Evolutionary conservation across 2,329 filamentous ascomycete species (phyloP), one percentile per base, ranked within the genome.

Genomic region (Mollisia scopiformis): DNA sequence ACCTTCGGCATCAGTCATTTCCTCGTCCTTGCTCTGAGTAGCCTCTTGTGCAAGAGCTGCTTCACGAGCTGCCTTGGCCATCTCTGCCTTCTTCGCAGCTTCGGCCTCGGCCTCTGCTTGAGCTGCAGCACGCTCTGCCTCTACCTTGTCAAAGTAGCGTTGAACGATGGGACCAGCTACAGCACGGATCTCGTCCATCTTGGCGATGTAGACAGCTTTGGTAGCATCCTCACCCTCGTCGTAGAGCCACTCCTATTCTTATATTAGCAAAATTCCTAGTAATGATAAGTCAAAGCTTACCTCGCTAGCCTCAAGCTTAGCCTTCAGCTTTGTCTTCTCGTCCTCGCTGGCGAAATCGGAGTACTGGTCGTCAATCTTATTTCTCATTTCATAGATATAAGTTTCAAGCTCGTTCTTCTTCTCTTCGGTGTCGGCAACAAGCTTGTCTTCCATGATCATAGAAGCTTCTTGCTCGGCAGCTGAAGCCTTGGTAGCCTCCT

Each of bases 321-420:
- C 84, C 75, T 87, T 89, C 68, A 98, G 84, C 79, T 90, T 92
- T 46, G 87, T 80, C 85, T 97, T 97, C 86, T 98, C 94, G 51
- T 96, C 92, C 5, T 97, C 93, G 72, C 82, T 95, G 65, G 91
- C 89, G 67, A 97, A 93, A 53, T 96, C 91, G 67, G 92, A 82
- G 76, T 96, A 97, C 70, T 92, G 86, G 72, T 96, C 93, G 69
- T 97, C 92, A 55, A 98, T 86, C 87, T 97, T 97, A 80, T 92
- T 92, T 71, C 94, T 91, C 75, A 97, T 85, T 73, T 98, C 93
- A 80, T 99, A 99, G 79, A 98, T 97, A 80, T 90, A 96, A 25
- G 92, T 88, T 84, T 99, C 95, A 57, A 99, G 91, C 80, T 98
- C 94, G 82, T 99, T 99, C 92, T 98, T 99, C 88, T 96, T 96